Conservation (phyloP, 768 basidiomycete species). For the Cystobasidium tubakii region DNA sequence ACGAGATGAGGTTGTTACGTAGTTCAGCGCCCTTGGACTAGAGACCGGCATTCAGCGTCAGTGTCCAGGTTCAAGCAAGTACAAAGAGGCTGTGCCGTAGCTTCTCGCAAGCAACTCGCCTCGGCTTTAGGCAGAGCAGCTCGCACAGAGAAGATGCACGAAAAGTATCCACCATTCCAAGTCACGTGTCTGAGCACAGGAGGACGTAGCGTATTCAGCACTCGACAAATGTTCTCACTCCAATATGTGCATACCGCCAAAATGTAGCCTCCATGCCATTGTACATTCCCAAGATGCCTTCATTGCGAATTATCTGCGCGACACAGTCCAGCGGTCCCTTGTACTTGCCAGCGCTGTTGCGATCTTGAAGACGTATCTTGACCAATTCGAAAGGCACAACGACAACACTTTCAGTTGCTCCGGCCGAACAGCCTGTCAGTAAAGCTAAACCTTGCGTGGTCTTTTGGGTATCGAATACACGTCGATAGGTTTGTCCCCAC, state of each 20-base stretch:
- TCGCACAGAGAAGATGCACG: conserved; percentile 75
- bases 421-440: conserved; percentile 84
- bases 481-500: conserved; percentile 78
- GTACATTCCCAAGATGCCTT: conserved; percentile 79
- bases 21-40: conserved; percentile 60
- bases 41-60: conserved; percentile 51
- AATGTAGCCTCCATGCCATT: conserved; percentile 95
- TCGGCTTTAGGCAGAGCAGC: conserved; percentile 74
- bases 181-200: conserved; percentile 26
- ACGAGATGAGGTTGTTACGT: conserved; percentile 81
- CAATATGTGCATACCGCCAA: conserved; percentile 66
- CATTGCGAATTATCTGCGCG: conserved; percentile 65
- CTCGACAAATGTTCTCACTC: background rate
- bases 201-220: background rate
- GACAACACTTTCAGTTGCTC: conserved; percentile 76
- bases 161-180: conserved; percentile 80
- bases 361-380: conserved; percentile 76
- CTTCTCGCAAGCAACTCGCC: no score
- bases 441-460: conserved; percentile 87
- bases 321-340: conserved; percentile 88
- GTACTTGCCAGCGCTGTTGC: conserved; percentile 65
- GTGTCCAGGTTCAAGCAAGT: background rate
- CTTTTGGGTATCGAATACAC: conserved; percentile 62
- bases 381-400: conserved; percentile 83
- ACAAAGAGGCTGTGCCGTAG: no score